A percentile compares a stretch with the other conserved stretches of the same genome.
Conservation (phyloP, 805 yeast genomes). For the Kazachstania africana region DNA sequence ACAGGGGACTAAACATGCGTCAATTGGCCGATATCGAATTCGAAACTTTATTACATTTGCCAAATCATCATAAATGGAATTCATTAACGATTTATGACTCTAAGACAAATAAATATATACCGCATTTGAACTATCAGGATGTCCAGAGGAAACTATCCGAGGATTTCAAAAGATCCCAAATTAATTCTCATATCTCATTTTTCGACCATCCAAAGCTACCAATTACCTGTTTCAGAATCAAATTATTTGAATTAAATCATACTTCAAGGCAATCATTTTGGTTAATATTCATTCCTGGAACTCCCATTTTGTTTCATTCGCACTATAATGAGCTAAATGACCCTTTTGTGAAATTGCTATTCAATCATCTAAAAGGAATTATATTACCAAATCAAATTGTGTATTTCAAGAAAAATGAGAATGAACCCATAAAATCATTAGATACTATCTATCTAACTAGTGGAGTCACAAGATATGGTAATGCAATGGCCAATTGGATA, state of each 20-base stretch:
- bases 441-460: constrained; percentile 45
- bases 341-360: constrained; percentile 38
- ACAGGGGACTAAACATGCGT: constrained; percentile 21
- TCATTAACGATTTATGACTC: constrained; percentile 6
- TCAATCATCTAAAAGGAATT: constrained; percentile 10
- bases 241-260: neutral
- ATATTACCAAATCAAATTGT: neutral
- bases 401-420: constrained; percentile 24
- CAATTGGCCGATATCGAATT: constrained; percentile 66
- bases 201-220: neutral
- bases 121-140: constrained; percentile 1
- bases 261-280: neutral
- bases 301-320: neutral
- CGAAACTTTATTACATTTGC: constrained; percentile 49
- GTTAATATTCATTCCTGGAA: neutral
- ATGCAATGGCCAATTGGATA: constrained; percentile 60
- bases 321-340: no score
- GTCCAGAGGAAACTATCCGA: no score
- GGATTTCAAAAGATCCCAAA: no score
- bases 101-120: neutral
- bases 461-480: constrained; percentile 51
- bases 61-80: constrained; percentile 31
- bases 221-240: no score
- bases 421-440: constrained; percentile 33
- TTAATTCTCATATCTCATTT: neutral